A percentile compares a stretch with the other conserved stretches of the same genome.
Conservation (phyloP, 2,329 filamentous ascomycete species). For the Ceratocystis alfenasii region DNA sequence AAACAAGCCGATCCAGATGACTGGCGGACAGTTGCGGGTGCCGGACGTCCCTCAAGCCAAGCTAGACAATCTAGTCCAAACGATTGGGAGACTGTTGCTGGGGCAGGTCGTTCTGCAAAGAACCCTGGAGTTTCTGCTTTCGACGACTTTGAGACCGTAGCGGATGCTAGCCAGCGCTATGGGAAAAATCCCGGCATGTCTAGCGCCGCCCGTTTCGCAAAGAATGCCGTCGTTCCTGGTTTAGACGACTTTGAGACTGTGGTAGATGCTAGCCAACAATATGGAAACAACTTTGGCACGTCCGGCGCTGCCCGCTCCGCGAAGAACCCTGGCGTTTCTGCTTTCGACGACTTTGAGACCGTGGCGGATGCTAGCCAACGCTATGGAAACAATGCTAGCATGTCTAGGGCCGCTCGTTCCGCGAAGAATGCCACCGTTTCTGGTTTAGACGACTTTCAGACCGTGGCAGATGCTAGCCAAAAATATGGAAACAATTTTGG, state of each 20-base stretch:
- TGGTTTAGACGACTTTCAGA: constrained; percentile 7
- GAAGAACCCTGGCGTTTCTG: background rate
- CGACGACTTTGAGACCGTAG: background rate
- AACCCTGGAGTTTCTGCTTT: background rate
- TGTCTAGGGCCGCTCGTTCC: no score
- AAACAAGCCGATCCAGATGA: background rate
- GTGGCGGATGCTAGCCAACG: background rate
- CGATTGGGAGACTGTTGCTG: background rate
- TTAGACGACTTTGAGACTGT: background rate
- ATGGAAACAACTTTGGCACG: background rate
- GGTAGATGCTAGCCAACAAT: background rate
- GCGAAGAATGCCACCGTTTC: background rate
- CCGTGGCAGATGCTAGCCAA: constrained; percentile 15
- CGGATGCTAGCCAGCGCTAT: background rate
- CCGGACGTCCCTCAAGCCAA: background rate
- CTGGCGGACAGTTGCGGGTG: constrained; percentile 1
- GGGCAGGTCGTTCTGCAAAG: background rate
- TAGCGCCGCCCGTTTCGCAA: no score
- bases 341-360: background rate
- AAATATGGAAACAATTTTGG: constrained; percentile 4
- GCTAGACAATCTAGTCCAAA: constrained; percentile 1
- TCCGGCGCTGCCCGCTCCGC: background rate
- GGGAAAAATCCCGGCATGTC: background rate
- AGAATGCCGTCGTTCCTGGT: background rate
- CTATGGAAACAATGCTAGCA: background rate